These are phyloP conservation scores for Nephelium lappaceum DNA, from an alignment of 345 rosid genomes.

Conservation along the genomic window DNA sequence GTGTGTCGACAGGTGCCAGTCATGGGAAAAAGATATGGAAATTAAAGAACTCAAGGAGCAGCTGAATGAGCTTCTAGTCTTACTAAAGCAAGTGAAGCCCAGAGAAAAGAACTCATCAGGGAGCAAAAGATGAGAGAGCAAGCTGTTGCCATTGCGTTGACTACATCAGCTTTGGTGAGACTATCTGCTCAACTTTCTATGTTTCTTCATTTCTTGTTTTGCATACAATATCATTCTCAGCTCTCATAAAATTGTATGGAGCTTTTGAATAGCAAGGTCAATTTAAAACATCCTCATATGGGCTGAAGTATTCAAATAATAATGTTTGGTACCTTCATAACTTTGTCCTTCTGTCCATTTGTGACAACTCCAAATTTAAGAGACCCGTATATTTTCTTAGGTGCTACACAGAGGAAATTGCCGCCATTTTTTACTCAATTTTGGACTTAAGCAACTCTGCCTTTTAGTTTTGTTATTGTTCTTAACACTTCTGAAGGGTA, in stretches of 20 bases:
- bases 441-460: neutral
- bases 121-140: constrained; percentile 69
- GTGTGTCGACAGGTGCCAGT: constrained; percentile 51
- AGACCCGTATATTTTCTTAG: neutral
- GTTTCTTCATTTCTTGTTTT: constrained; percentile 3
- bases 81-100: constrained; percentile 64
- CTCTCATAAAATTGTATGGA: neutral
- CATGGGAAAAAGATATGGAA: constrained; percentile 68
- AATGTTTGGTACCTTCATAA: constrained; percentile 1
- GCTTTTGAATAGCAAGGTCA: neutral
- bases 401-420: neutral
- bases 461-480: constrained; percentile 1
- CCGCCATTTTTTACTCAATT: neutral
- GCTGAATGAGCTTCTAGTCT: constrained; percentile 55
- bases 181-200: constrained; percentile 10
- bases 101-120: constrained; percentile 56
- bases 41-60: constrained; percentile 68
- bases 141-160: constrained; percentile 57
- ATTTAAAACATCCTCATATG: neutral
- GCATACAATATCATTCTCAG: neutral
- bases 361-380: neutral
- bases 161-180: constrained; percentile 58
- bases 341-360: constrained; percentile 3
- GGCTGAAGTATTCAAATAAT: neutral
- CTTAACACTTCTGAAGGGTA: constrained; percentile 26